Evolutionary conservation across 2,329 filamentous ascomycete species (phyloP).

Genomic region (Ploettnerulaceae sp.): DNA sequence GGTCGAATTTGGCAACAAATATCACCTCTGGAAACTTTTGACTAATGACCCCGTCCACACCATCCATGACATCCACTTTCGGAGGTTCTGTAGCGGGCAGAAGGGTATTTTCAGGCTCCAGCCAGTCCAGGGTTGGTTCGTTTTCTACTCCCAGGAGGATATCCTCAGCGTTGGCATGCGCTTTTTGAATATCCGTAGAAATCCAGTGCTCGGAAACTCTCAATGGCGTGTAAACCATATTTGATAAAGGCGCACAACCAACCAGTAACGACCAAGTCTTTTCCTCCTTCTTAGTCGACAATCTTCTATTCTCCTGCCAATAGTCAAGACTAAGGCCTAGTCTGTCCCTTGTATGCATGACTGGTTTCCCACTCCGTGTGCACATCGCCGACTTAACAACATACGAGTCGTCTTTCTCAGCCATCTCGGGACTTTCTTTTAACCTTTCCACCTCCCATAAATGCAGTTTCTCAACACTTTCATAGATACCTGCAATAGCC

Average conservation of each 20-base stretch:
- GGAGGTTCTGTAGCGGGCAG: slow-evolving; percentile 43
- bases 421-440: slow-evolving; percentile 44
- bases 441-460: slow-evolving; percentile 62
- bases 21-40: slow-evolving; percentile 63
- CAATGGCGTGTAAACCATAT: slow-evolving; percentile 50
- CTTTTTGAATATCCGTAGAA: slow-evolving; percentile 59
- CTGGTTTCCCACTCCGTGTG: slow-evolving; percentile 62
- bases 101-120: slow-evolving; percentile 63
- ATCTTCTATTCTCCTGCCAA: slow-evolving; percentile 61
- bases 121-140: slow-evolving; percentile 58
- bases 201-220: slow-evolving; percentile 73
- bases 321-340: slow-evolving; percentile 72
- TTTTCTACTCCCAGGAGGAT: slow-evolving; percentile 35
- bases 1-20: slow-evolving; percentile 71
- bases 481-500: slow-evolving; percentile 68
- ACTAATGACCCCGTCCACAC: slow-evolving; percentile 43
- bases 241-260: slow-evolving; percentile 52
- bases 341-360: slow-evolving; percentile 62
- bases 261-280: slow-evolving; percentile 64
- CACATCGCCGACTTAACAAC: slow-evolving; percentile 46
- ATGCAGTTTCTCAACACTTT: slow-evolving; percentile 64
- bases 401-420: slow-evolving; percentile 42
- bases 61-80: slow-evolving; percentile 48
- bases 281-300: slow-evolving; percentile 35
- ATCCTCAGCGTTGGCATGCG: slow-evolving; percentile 42